Conservation (phyloP, 2,329 filamentous ascomycete species). For the Phyllosticta citriasiana region DNA sequence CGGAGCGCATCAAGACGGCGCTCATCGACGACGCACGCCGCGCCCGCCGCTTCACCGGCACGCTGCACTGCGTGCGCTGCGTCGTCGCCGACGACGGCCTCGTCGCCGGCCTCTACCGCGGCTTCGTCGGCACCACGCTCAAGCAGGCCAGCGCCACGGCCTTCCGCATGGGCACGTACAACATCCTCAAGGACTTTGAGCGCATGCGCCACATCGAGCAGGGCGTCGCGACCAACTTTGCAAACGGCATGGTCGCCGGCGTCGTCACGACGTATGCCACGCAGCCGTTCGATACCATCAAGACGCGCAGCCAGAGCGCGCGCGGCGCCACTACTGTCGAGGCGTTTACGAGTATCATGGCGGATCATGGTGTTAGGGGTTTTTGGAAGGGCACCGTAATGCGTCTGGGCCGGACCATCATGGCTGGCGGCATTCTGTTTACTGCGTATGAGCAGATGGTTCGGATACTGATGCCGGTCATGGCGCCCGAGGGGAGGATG, state of each 20-base stretch:
- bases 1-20: slow-evolving; percentile 59
- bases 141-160: slow-evolving; percentile 54
- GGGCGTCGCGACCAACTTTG: slow-evolving; percentile 47
- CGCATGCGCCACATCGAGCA: slow-evolving; percentile 38
- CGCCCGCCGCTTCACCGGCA: slow-evolving; percentile 39
- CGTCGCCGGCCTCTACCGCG: slow-evolving; percentile 43
- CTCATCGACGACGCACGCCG: slow-evolving; percentile 51
- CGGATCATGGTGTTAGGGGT: slow-evolving; percentile 48
- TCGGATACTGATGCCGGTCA: not conserved
- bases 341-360: slow-evolving; percentile 44
- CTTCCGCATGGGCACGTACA: slow-evolving; percentile 53
- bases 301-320: slow-evolving; percentile 53
- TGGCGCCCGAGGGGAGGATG: not conserved
- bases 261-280: slow-evolving; percentile 50
- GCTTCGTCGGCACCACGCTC: slow-evolving; percentile 50
- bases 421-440: slow-evolving; percentile 46
- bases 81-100: slow-evolving; percentile 45
- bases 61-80: slow-evolving; percentile 40
- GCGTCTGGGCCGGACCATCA: slow-evolving; percentile 52
- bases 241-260: slow-evolving; percentile 51
- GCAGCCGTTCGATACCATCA: slow-evolving; percentile 54
- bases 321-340: slow-evolving; percentile 47
- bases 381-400: slow-evolving; percentile 62
- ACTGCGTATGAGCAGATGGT: not conserved
- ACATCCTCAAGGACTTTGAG: slow-evolving; percentile 52